phyloP scores from a whole-genome alignment of 2,329 filamentous ascomycete genomes.

The Grosmannia clavigera region DNA sequence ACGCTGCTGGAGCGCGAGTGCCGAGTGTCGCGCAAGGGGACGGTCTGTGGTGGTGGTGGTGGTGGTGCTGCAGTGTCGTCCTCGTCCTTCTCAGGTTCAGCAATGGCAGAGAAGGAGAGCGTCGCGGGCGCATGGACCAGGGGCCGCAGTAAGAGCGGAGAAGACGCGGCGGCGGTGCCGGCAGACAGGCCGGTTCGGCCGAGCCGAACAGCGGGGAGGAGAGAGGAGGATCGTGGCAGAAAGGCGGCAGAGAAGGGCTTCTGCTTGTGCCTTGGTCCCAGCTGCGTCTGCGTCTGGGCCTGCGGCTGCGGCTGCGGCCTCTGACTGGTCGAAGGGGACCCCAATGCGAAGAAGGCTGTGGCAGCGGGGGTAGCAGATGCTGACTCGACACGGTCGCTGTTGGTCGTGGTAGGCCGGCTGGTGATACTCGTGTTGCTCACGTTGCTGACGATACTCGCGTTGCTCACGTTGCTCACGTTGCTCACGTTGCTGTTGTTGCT shows the following conservation, averaged over 20 bases:
- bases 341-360: not conserved
- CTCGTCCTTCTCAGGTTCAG: conserved; percentile 1
- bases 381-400: not conserved
- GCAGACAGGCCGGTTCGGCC: conserved; percentile 2
- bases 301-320: not conserved
- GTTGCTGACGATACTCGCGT: not conserved
- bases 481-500: not conserved
- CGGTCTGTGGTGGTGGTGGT: conserved; percentile 9
- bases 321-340: not conserved
- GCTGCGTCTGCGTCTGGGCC: not conserved
- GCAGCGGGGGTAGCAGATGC: not conserved
- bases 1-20: conserved; percentile 25
- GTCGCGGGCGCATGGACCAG: conserved; percentile 17
- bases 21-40: conserved; percentile 8
- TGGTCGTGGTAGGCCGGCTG: not conserved
- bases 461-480: not conserved
- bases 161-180: not conserved
- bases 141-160: conserved; percentile 7
- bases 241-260: conserved; percentile 16
- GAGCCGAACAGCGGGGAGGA: conserved; percentile 25
- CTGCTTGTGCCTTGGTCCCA: not conserved
- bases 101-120: not conserved
- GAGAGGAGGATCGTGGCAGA: conserved; percentile 30
- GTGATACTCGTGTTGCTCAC: not conserved
- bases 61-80: not conserved